Evolutionary conservation across 2,329 filamentous ascomycete species (phyloP), one percentile per base, ranked within the genome.

Genomic region (Penicillium decumbens): DNA sequence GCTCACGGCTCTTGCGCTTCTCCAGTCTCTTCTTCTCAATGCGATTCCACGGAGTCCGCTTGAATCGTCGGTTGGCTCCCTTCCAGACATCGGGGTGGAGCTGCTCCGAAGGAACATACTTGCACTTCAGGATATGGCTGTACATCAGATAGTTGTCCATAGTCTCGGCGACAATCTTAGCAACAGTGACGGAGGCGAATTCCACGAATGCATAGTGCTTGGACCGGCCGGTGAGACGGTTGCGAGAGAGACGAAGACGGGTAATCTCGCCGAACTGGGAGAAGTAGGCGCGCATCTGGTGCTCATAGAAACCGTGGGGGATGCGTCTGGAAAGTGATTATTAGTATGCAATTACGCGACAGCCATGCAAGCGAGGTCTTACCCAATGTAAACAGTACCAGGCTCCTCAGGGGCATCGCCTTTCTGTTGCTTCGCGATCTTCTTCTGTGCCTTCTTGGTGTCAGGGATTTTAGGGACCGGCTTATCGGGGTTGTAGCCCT

Each of bases 91-190:
- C 80, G 23, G 84, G 79, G 67, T 95, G 89, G 38, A 95, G 76
- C 65, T 91, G 84, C 53, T 88, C 88, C 49, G 82, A 75, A 3
- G 88, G 82, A 3, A 96, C 80, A 23, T 84, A 76, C 67, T 89
- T 88, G 72, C 91, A 92, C 72, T 95, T 92, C 60, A 98, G 78
- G 54, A 97, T 87, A 69, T 96, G 92, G 5, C 89, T 89, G 69
- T 95, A 97, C 65, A 98, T 80, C 33, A 97, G 82, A 72, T 98
- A 98, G 74, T 91, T 95, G 77, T 96, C 83, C 93, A 98, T 98
- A 20, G 93, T 95, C 74, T 90, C 88, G 43, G 89, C 86, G 27
- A 95, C 92, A 60, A 97, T 90, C 63, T 89, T 86, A 33, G 93
- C 92, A n/a, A 90, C 88, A 49, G 89, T 85, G 29, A 78, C 75